Evolutionary conservation across 345 rosid genomes (phyloP).

Genomic region (Pistacia vera): DNA sequence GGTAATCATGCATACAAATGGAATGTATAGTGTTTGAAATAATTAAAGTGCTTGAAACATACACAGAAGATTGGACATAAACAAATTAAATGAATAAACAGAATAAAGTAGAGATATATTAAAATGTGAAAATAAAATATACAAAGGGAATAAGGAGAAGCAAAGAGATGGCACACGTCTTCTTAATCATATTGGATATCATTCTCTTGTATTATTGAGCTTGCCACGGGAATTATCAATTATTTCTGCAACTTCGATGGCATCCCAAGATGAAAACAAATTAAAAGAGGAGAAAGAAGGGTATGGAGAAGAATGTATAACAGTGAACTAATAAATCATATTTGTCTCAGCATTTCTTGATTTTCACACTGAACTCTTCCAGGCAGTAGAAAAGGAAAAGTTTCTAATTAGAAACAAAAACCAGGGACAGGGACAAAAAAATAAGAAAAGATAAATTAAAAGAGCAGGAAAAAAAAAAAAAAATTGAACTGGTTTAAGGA

Average conservation of each 20-base stretch:
- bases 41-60: no score
- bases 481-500: slow-evolving; percentile 29
- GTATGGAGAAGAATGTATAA: background rate
- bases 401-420: background rate
- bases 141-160: background rate
- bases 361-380: slow-evolving; percentile 31
- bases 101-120: background rate
- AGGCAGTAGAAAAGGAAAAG: slow-evolving; percentile 19
- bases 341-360: slow-evolving; percentile 29
- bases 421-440: slow-evolving; percentile 10
- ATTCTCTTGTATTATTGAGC: slow-evolving; percentile 19
- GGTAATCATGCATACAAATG: no score
- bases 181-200: slow-evolving; percentile 20
- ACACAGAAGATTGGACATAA: no score
- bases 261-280: background rate
- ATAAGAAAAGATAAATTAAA: background rate
- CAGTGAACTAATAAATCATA: slow-evolving; percentile 11
- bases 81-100: no score
- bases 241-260: background rate
- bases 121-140: background rate
- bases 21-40: no score
- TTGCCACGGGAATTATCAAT: background rate
- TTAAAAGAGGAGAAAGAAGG: background rate
- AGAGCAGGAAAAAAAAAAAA: slow-evolving; percentile 7
- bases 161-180: slow-evolving; percentile 12